Conservation (phyloP, 768 basidiomycete genomes). For the Pleurotus pulmonarius region DNA sequence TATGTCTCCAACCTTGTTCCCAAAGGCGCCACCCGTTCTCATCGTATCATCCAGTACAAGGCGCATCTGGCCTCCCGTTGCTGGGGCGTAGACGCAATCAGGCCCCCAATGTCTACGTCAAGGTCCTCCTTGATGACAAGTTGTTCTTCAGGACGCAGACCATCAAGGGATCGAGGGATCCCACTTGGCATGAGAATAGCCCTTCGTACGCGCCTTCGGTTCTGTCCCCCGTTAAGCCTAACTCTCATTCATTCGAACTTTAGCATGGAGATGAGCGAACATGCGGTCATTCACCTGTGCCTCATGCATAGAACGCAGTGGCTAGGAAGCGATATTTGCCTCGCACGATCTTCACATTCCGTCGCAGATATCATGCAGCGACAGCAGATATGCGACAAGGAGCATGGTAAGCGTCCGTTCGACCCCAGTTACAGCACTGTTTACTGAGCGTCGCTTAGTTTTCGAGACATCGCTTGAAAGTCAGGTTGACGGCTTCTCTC, state of each 20-base stretch:
- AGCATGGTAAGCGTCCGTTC: background rate
- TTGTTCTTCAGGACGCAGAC: background rate
- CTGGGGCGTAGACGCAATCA: background rate
- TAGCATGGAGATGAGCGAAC: too few species aligned
- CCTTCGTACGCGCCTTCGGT: background rate
- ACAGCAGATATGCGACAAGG: slow-evolving; percentile 2
- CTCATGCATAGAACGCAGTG: background rate
- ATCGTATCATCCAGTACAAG: background rate
- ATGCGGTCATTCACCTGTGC: too few species aligned
- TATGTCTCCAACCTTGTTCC: background rate
- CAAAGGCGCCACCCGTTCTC: background rate
- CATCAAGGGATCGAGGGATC: background rate
- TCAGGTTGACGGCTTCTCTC: background rate
- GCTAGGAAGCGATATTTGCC: background rate
- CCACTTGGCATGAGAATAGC: slow-evolving; percentile 1
- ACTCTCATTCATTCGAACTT: background rate
- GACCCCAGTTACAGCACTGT: background rate
- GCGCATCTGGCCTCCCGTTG: background rate
- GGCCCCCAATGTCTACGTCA: background rate
- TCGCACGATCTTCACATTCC: too few species aligned
- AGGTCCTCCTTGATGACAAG: background rate
- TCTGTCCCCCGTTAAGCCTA: background rate
- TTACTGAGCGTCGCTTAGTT: background rate
- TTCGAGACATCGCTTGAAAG: background rate
- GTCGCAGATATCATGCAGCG: background rate